Evolutionary conservation across 2,329 filamentous ascomycete genomes (phyloP).

Genomic region (Helicocarpus griseus): DNA sequence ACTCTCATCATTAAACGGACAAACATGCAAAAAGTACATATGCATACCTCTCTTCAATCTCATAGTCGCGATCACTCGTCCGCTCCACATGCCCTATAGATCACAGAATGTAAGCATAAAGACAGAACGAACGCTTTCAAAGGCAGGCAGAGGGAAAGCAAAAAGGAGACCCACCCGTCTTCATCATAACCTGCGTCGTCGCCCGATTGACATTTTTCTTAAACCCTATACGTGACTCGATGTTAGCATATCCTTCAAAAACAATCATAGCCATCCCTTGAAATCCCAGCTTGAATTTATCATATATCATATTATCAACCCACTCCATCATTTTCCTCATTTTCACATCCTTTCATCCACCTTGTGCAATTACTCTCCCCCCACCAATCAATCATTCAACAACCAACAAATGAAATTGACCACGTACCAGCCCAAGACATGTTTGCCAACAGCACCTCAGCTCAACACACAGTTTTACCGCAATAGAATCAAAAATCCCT

Average conservation of each 20-base stretch:
- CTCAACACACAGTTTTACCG: too few species aligned
- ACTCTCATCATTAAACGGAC: neutral
- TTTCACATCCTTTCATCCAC: neutral
- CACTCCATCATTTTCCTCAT: neutral
- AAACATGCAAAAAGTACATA: neutral
- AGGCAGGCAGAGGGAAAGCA: conserved; percentile 4
- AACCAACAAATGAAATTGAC: neutral
- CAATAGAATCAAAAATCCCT: too few species aligned
- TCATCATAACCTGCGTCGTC: conserved; percentile 99
- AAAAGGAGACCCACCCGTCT: conserved; percentile 57
- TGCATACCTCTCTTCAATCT: conserved; percentile 78
- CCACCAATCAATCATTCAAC: neutral
- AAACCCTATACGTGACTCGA: conserved; percentile 49
- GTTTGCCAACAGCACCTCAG: neutral
- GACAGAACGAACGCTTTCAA: neutral
- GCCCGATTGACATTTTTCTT: conserved; percentile 98
- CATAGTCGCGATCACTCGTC: conserved; percentile 96
- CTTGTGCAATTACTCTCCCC: neutral
- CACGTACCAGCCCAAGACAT: conserved; percentile 16
- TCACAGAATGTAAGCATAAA: neutral
- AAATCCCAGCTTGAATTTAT: too few species aligned
- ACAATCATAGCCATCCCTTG: neutral
- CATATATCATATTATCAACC: too few species aligned
- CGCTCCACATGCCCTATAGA: conserved; percentile 84
- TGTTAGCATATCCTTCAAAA: neutral